Conservation (phyloP, 148 eudicot genomes). For the Chenopodium suecicum region DNA sequence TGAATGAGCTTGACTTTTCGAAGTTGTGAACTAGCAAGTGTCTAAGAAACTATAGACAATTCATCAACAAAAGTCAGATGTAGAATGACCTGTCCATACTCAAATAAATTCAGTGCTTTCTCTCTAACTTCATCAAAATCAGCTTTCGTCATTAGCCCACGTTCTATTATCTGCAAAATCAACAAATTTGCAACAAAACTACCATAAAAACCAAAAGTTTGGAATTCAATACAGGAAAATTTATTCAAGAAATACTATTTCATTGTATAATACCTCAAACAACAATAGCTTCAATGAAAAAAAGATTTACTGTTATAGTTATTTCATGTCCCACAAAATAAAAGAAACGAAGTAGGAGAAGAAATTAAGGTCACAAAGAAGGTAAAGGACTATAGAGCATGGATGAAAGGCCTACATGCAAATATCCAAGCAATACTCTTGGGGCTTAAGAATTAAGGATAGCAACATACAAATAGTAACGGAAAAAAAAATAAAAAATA, state of each 20-base stretch:
- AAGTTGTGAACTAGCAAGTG: background rate
- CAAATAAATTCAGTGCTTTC: constrained; percentile 76
- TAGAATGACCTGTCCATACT: constrained; percentile 78
- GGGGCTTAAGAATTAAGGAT: too few relatives aligned
- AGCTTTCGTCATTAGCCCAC: constrained; percentile 77
- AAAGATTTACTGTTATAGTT: background rate
- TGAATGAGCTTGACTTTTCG: background rate
- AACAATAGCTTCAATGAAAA: background rate
- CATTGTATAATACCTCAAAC: background rate
- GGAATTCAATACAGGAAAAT: background rate
- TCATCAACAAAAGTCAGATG: constrained; percentile 6
- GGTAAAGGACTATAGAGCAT: background rate
- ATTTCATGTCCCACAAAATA: background rate
- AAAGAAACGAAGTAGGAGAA: too few relatives aligned
- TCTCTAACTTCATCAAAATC: constrained; percentile 81
- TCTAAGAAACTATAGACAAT: background rate
- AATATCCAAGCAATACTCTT: background rate
- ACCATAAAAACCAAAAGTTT: background rate
- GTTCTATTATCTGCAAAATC: constrained; percentile 61
- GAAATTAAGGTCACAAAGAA: background rate
- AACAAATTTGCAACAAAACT: background rate
- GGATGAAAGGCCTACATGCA: background rate
- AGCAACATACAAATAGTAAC: too few relatives aligned
- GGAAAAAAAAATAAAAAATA: too few relatives aligned
- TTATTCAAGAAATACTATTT: background rate